phyloP scores from a whole-genome alignment of 1,284 basidiomycete genomes.

The Ustilago vetiveriae region DNA sequence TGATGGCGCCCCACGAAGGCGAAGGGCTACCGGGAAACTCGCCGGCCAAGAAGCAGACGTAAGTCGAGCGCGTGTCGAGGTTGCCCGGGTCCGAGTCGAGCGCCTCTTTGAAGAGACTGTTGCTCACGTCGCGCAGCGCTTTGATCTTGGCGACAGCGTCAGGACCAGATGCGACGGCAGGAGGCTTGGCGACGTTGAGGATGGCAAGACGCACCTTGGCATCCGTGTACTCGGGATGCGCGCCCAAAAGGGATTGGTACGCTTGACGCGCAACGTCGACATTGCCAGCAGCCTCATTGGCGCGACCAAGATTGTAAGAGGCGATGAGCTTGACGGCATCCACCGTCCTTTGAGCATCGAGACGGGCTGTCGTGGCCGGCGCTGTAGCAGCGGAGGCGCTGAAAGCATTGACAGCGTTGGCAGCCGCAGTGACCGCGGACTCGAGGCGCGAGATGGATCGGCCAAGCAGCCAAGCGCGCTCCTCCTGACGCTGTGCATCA shows the following conservation, averaged over 20 bases:
- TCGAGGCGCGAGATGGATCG: slow-evolving; percentile 47
- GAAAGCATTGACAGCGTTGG: slow-evolving; percentile 30
- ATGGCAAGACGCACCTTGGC: slow-evolving; percentile 64
- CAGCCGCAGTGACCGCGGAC: slow-evolving; percentile 36
- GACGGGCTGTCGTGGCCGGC: slow-evolving; percentile 27
- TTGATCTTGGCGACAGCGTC: slow-evolving; percentile 30
- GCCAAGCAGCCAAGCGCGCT: slow-evolving; percentile 42
- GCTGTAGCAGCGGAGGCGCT: slow-evolving; percentile 23
- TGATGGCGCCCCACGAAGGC: slow-evolving; percentile 59
- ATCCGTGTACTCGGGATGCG: slow-evolving; percentile 65
- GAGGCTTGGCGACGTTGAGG: slow-evolving; percentile 49
- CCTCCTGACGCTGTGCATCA: slow-evolving; percentile 33
- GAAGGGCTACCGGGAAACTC: slow-evolving; percentile 59
- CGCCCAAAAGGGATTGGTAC: slow-evolving; percentile 56
- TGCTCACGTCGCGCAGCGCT: slow-evolving; percentile 48
- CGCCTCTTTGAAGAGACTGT: slow-evolving; percentile 59
- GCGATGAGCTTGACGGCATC: slow-evolving; percentile 58
- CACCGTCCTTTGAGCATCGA: slow-evolving; percentile 36
- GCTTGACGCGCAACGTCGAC: slow-evolving; percentile 56
- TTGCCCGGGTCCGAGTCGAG: slow-evolving; percentile 60
- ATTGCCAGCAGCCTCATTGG: slow-evolving; percentile 53
- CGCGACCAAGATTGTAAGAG: slow-evolving; percentile 63
- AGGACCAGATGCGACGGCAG: slow-evolving; percentile 8
- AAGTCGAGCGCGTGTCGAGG: slow-evolving; percentile 60
- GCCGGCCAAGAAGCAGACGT: slow-evolving; percentile 65